Evolutionary conservation across 371 early-diverging fungal species (phyloP).

Genomic region (Dichotomocladium elegans): DNA sequence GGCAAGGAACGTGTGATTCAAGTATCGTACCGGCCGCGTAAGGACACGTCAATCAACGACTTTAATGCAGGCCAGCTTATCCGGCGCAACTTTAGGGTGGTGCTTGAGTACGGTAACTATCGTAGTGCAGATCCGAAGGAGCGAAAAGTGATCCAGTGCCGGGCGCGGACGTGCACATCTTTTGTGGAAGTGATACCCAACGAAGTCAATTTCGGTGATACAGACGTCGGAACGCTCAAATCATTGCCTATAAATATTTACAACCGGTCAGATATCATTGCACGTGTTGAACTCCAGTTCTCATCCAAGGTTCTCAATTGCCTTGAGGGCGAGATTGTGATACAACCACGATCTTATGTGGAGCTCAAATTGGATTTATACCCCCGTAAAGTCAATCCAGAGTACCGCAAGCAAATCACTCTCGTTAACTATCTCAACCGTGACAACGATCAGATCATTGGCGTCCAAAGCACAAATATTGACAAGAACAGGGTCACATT

Average conservation of each 20-base stretch:
- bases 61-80: constrained; percentile 76
- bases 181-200: constrained; percentile 84
- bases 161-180: constrained; percentile 90
- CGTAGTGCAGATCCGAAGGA: constrained; percentile 59
- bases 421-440: constrained; percentile 87
- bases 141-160: constrained; percentile 87
- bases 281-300: constrained; percentile 82
- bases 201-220: constrained; percentile 89
- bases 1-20: constrained; percentile 83
- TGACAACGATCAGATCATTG: constrained; percentile 87
- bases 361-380: constrained; percentile 91
- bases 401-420: constrained; percentile 95
- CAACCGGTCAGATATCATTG: constrained; percentile 87
- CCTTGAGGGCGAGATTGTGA: constrained; percentile 70
- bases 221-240: constrained; percentile 91
- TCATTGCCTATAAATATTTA: constrained; percentile 77
- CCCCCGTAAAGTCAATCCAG: constrained; percentile 96
- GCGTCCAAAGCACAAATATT: constrained; percentile 90
- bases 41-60: constrained; percentile 53
- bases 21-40: constrained; percentile 75
- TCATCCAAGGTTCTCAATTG: constrained; percentile 92
- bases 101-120: constrained; percentile 64
- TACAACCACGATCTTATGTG: constrained; percentile 80
- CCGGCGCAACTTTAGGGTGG: constrained; percentile 74
- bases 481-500: constrained; percentile 95